Evolutionary conservation across 495 filamentous ascomycete species (phyloP), one percentile per base, ranked within the genome.

Genomic region (Extremus antarcticus): DNA sequence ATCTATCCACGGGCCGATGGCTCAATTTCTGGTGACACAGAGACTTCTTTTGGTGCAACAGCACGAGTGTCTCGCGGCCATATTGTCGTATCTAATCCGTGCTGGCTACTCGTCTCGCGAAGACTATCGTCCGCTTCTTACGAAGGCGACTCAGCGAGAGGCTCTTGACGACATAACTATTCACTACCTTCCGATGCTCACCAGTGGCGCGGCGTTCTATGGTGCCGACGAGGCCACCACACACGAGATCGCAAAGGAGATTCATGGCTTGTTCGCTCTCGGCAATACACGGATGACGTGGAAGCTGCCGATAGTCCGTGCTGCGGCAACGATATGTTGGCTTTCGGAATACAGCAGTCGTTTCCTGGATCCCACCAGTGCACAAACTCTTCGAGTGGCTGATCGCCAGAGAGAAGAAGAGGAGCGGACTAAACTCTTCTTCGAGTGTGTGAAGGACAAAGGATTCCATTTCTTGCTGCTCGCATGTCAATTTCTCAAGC

Each of bases 391-490:
- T 22, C 70, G 75, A 17, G 76, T 75, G 0, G 72, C 79, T 58
- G 77, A 85, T 56, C 68, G 79, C 4, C 76, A 81, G 47, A 75
- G 75, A 29, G 88, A 92, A 67, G 80, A 81, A 22, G 78, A 79
- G 40, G 75, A 80, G 56, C 81, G 86, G 43, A 79, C 81, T 2
- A 80, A 81, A 55, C 74, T 82, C 50, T 92, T 94, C 61, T 70
- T 81, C 54, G 78, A 83, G 41, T 80, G 84, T n/a, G 72, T 97
- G 3, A 85, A 88, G 54, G 88, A 96, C 58, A 90, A 90, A 7
- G 92, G 87, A 39, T 84, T 99, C 57, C 88, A 97, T 60, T 92
- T 95, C 63, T 78, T 94, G 60, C 76, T 99, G 19, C 82, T 88
- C 1, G 75, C 94, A 29, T 84, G 88, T 55, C 83, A 87, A 35